These are phyloP conservation scores for Apiospora sp. DNA, from an alignment of 2,329 filamentous ascomycete genomes.

Conservation along the genomic window DNA sequence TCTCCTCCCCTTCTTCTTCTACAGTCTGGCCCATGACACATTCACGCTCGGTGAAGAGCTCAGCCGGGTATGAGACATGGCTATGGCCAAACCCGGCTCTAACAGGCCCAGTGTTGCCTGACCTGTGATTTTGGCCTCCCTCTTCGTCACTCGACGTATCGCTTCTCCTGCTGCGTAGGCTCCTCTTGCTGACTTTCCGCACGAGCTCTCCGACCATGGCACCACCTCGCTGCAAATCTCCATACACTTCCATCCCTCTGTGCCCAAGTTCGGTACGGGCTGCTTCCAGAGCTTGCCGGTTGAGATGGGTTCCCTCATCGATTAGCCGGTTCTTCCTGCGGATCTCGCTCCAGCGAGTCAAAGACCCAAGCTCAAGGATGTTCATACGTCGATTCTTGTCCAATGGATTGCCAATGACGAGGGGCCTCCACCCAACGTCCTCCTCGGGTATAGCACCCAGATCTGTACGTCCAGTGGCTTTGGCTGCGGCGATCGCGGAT, in stretches of 20 bases:
- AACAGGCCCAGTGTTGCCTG: slow-evolving; percentile 30
- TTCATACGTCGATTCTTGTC: slow-evolving; percentile 75
- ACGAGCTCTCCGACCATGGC: slow-evolving; percentile 42
- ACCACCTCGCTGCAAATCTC: slow-evolving; percentile 40
- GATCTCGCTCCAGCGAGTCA: slow-evolving; percentile 79
- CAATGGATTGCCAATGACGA: slow-evolving; percentile 75
- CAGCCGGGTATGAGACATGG: slow-evolving; percentile 32
- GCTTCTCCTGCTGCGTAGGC: slow-evolving; percentile 40
- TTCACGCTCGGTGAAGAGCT: slow-evolving; percentile 42
- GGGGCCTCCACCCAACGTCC: slow-evolving; percentile 70
- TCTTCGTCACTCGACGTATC: slow-evolving; percentile 37
- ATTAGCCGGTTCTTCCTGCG: slow-evolving; percentile 65
- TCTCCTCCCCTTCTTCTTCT: slow-evolving; percentile 43
- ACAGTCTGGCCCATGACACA: slow-evolving; percentile 49
- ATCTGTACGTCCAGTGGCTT: slow-evolving; percentile 38
- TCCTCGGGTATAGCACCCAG: slow-evolving; percentile 54
- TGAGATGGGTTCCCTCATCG: slow-evolving; percentile 50
- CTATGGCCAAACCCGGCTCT: slow-evolving; percentile 34
- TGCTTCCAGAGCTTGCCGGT: slow-evolving; percentile 44
- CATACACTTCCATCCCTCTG: slow-evolving; percentile 38
- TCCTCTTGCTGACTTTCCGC: slow-evolving; percentile 45
- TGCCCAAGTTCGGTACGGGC: slow-evolving; percentile 42
- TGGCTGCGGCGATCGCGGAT: slow-evolving; percentile 46
- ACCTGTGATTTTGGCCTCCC: slow-evolving; percentile 28
- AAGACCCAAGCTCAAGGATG: slow-evolving; percentile 71